Evolutionary conservation across 129 eudicot genomes (phyloP).

Genomic region (Tanacetum coccineum): DNA sequence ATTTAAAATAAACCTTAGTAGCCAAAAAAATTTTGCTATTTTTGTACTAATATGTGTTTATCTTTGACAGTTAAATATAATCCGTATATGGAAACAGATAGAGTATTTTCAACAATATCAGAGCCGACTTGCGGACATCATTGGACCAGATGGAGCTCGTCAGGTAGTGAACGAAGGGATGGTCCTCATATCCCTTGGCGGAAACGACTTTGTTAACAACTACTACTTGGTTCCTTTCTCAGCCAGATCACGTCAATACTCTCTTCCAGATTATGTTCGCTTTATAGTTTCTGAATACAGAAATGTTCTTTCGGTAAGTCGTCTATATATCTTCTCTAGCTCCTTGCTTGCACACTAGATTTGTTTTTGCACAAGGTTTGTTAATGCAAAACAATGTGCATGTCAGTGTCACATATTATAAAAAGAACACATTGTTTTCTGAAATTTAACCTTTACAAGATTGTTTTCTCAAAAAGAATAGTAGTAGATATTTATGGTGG

Average conservation of each 20-base stretch:
- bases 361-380: too few species aligned
- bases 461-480: background rate
- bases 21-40: background rate
- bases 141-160: conserved; percentile 23
- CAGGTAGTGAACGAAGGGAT: conserved; percentile 25
- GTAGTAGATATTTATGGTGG: background rate
- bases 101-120: conserved; percentile 38
- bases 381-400: background rate
- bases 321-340: background rate
- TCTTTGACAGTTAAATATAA: conserved; percentile 28
- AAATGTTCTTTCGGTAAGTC: conserved; percentile 28
- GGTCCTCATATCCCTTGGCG: conserved; percentile 35
- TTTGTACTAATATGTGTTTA: background rate
- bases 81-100: conserved; percentile 31
- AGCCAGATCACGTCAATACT: conserved; percentile 31
- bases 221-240: conserved; percentile 38
- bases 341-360: background rate
- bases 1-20: too few species aligned
- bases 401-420: background rate
- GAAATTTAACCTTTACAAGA: background rate
- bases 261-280: conserved; percentile 33
- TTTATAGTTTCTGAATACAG: conserved; percentile 30
- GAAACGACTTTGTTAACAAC: conserved; percentile 42
- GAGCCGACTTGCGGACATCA: conserved; percentile 16
- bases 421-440: background rate